Percentiles rank a stretch among this genome's conserved stretches.
Conservation (phyloP, 305 asterid species). For the Solanum hybrid region DNA sequence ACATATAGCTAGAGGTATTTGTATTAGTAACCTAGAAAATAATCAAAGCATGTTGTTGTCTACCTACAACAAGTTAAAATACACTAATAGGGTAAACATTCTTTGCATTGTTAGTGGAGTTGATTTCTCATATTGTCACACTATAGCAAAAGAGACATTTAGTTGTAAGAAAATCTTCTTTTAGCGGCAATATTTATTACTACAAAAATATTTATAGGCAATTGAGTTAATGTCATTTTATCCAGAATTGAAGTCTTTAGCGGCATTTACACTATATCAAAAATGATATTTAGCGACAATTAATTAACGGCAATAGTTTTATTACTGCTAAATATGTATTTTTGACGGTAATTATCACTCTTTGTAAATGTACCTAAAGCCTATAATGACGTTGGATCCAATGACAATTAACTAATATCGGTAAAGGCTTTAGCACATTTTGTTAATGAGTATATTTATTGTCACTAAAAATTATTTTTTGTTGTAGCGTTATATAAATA, state of each 20-base stretch:
- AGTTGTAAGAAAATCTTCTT: too few species aligned
- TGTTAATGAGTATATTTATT: too few species aligned
- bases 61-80: background rate
- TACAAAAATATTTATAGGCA: rapidly evolving
- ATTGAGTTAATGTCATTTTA: too few species aligned
- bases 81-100: background rate
- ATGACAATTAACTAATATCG: too few species aligned
- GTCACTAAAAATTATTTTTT: too few species aligned
- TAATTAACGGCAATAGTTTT: rapidly evolving
- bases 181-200: background rate
- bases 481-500: too few species aligned
- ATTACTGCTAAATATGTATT: too few species aligned
- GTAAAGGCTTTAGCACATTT: too few species aligned
- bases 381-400: rapidly evolving
- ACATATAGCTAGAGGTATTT: background rate
- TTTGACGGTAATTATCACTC: background rate
- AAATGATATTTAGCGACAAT: too few species aligned
- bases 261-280: background rate
- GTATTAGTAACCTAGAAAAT: background rate
- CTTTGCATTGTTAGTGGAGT: background rate
- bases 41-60: background rate
- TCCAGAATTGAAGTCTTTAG: rapidly evolving
- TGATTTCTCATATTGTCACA: background rate
- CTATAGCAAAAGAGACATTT: too few species aligned
- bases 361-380: background rate